phyloP scores from a whole-genome alignment of 371 early-diverging fungal genomes.

The Rhizopus stolonifer region DNA sequence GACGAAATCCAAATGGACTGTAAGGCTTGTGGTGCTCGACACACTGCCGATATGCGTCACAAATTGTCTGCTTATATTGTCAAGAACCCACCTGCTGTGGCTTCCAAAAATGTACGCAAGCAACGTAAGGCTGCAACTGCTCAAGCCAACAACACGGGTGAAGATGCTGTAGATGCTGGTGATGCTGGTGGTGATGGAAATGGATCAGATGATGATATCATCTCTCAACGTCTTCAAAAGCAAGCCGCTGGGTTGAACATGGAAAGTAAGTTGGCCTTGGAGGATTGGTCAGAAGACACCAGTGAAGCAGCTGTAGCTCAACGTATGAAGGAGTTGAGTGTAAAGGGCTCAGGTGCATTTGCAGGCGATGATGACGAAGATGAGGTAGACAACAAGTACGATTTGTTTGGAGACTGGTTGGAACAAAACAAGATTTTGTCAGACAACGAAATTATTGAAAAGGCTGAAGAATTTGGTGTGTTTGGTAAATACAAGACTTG shows the following conservation, averaged over 20 bases:
- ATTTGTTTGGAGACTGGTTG: conserved; percentile 68
- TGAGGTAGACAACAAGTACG: conserved; percentile 68
- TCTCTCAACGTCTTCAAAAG: conserved; percentile 70
- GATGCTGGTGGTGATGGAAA: conserved; percentile 28
- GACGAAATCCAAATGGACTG: conserved; percentile 61
- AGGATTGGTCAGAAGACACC: conserved; percentile 87
- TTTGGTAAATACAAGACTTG: conserved; percentile 74
- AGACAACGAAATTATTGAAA: conserved; percentile 73
- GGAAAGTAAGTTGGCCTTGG: conserved; percentile 68
- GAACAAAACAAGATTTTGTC: conserved; percentile 51
- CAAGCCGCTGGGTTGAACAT: conserved; percentile 66
- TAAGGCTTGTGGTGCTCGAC: conserved; percentile 92
- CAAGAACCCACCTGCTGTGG: conserved; percentile 86
- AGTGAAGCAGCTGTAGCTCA: conserved; percentile 76
- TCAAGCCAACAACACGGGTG: conserved; percentile 44
- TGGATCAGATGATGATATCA: conserved; percentile 68
- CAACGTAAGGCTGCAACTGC: conserved; percentile 65
- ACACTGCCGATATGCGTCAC: conserved; percentile 87
- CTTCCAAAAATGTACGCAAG: conserved; percentile 65
- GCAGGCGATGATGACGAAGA: conserved; percentile 66
- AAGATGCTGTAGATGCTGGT: conserved; percentile 42
- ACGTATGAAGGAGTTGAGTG: conserved; percentile 72
- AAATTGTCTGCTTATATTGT: conserved; percentile 87
- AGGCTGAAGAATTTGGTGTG: conserved; percentile 78
- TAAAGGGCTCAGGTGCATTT: conserved; percentile 50